Percentiles rank a stretch among this genome's conserved stretches.
Evolutionary conservation across 2,329 filamentous ascomycete species (phyloP).

Genomic region (Bipolaris cookei): DNA sequence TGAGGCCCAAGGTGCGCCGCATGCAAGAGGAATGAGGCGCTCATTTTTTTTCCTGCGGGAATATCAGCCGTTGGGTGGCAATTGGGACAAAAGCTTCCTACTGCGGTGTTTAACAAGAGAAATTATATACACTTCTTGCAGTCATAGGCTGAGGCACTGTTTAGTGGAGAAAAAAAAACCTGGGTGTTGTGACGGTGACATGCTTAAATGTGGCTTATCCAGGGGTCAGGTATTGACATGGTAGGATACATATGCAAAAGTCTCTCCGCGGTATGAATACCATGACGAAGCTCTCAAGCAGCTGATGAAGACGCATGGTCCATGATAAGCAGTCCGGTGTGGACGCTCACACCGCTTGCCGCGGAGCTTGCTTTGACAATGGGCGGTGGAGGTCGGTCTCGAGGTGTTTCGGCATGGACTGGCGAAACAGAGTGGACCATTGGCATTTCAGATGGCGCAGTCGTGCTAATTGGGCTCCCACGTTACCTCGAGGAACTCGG

Average conservation of each 20-base stretch:
- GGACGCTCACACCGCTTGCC: neutral
- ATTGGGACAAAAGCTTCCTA: neutral
- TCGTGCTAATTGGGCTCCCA: too few species aligned
- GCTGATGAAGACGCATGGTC: neutral
- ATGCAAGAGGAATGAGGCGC: neutral
- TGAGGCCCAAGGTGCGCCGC: conserved; percentile 1
- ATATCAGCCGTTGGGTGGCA: neutral
- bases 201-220: neutral
- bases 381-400: neutral
- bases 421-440: neutral
- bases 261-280: too few species aligned
- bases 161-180: neutral
- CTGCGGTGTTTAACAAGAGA: too few species aligned
- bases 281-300: neutral
- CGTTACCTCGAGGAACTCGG: neutral
- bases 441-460: neutral
- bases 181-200: neutral
- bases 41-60: neutral
- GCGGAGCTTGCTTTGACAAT: neutral
- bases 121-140: neutral
- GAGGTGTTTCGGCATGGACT: neutral
- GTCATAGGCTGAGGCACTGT: neutral
- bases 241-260: neutral
- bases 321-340: neutral
- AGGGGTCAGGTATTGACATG: neutral